phyloP scores from a whole-genome alignment of 352 stramenopile genomes.

The Globisporangium alternatum region DNA sequence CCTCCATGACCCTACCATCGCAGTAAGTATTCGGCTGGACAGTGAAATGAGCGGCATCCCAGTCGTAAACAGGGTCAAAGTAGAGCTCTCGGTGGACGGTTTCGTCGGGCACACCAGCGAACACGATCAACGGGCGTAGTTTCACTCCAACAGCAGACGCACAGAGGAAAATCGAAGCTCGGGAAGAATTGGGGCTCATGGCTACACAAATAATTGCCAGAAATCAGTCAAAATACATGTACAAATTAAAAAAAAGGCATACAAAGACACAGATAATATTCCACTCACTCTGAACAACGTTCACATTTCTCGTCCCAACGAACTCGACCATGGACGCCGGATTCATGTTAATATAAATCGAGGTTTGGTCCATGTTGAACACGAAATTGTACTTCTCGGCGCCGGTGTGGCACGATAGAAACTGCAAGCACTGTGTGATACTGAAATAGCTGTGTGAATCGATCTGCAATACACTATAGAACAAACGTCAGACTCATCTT shows the following conservation, averaged over 20 bases:
- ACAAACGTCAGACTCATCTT: too few species aligned
- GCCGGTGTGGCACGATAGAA: not conserved
- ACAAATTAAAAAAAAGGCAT: too few species aligned
- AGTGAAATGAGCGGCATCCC: constrained; percentile 1
- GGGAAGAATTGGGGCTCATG: constrained; percentile 2
- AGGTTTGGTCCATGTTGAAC: not conserved
- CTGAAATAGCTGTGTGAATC: not conserved
- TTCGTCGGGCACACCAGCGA: not conserved
- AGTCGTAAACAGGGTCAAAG: not conserved
- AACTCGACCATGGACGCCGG: not conserved
- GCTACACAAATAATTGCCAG: too few species aligned
- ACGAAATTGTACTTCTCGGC: not conserved
- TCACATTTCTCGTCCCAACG: not conserved
- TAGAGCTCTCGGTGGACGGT: not conserved
- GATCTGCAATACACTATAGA: not conserved
- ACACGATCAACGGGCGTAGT: not conserved
- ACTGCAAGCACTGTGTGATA: not conserved
- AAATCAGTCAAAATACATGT: too few species aligned
- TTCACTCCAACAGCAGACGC: not conserved
- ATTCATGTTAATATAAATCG: not conserved
- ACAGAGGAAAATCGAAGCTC: constrained; percentile 2
- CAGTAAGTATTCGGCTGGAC: constrained; percentile 8
- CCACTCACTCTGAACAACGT: not conserved
- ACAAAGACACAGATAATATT: too few species aligned
- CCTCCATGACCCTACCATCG: not conserved